phyloP scores from a whole-genome alignment of 805 yeast genomes.

The Sugiyamaella boreocaroliniensis region DNA sequence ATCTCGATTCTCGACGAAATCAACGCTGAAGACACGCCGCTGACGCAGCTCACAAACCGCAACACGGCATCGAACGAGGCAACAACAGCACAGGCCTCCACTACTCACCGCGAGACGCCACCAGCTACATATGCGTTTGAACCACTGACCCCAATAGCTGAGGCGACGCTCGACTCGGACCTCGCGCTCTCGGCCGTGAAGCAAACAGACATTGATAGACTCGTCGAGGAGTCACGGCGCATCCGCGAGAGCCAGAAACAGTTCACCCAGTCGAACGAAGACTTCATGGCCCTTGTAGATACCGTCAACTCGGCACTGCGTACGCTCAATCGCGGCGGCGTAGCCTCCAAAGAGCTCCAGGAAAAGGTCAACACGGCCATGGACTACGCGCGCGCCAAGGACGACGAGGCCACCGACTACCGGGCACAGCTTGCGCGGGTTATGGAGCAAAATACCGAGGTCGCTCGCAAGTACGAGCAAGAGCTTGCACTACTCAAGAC shows the following conservation, averaged over 20 bases:
- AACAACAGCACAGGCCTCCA: neutral
- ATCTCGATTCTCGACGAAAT: neutral
- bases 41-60: slow-evolving; percentile 4
- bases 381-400: slow-evolving; percentile 12
- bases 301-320: slow-evolving; percentile 1
- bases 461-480: slow-evolving; percentile 6
- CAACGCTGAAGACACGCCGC: neutral
- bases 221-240: slow-evolving; percentile 3
- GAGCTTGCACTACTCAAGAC: neutral
- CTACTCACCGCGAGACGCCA: neutral
- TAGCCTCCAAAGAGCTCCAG: neutral
- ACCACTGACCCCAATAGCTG: neutral
- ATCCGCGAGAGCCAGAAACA: slow-evolving; percentile 1
- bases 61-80: neutral
- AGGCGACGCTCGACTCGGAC: neutral
- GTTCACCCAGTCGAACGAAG: neutral
- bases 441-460: slow-evolving; percentile 9
- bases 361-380: slow-evolving; percentile 10
- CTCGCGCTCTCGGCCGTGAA: slow-evolving; percentile 3
- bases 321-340: neutral
- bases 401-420: slow-evolving; percentile 10
- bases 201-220: slow-evolving; percentile 2
- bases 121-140: neutral
- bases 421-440: slow-evolving; percentile 8
- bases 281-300: slow-evolving; percentile 1